Evolutionary conservation across 305 asterid species (phyloP).

Genomic region (Fraxinus angustifolia): DNA sequence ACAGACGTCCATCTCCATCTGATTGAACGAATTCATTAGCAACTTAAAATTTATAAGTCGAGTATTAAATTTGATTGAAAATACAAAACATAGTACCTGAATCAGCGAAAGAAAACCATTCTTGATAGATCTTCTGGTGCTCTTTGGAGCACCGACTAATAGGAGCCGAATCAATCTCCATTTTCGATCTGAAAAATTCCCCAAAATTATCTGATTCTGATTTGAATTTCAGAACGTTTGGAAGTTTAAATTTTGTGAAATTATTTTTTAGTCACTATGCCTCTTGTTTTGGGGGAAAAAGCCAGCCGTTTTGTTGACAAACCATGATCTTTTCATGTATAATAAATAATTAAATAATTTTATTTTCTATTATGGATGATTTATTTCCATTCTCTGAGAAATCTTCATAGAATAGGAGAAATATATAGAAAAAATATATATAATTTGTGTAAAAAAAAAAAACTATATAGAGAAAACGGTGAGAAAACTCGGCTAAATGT

Average conservation of each 20-base stretch:
- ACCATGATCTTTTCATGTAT: neutral
- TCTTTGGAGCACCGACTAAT: constrained; percentile 72
- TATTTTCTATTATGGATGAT: neutral
- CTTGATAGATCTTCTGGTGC: constrained; percentile 74
- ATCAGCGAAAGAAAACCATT: constrained; percentile 74
- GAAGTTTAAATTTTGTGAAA: neutral
- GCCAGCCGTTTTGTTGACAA: neutral
- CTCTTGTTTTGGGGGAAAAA: neutral
- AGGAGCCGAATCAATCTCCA: constrained; percentile 83
- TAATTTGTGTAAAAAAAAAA: no score
- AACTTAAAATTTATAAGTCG: neutral
- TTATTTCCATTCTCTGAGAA: neutral
- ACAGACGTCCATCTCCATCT: constrained; percentile 89
- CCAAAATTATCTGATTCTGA: neutral
- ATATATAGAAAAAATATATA: no score
- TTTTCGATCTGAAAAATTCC: constrained; percentile 11
- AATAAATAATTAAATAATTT: no score
- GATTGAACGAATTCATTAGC: neutral
- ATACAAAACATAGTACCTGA: constrained; percentile 41
- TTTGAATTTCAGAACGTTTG: neutral
- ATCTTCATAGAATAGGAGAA: neutral
- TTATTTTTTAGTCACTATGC: neutral
- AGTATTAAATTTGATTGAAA: neutral
- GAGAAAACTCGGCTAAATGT: no score
- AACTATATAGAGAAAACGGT: no score